A percentile compares a stretch with the other conserved stretches of the same genome.
Evolutionary conservation across 805 yeast genomes (phyloP).

Genomic region (Aciculoconidium aculeatum): DNA sequence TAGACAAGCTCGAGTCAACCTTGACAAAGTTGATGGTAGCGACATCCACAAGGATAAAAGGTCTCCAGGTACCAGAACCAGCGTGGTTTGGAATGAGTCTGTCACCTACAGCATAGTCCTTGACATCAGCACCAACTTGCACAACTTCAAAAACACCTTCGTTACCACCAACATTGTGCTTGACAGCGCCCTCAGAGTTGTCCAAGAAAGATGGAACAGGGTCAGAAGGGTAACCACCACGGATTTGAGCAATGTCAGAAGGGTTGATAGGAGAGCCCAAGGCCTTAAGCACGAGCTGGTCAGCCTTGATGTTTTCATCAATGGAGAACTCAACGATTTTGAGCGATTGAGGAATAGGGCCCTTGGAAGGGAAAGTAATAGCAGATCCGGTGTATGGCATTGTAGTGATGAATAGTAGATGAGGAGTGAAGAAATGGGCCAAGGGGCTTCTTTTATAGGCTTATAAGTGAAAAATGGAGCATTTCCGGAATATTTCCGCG

Average conservation of each 20-base stretch:
- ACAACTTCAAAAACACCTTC: conserved; percentile 16
- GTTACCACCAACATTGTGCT: conserved; percentile 12
- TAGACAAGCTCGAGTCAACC: conserved; percentile 2
- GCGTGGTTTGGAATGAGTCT: conserved; percentile 14
- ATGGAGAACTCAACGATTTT: conserved; percentile 4
- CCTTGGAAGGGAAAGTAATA: conserved; percentile 4
- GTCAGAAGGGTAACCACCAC: conserved; percentile 79
- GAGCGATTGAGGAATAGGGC: conserved; percentile 2
- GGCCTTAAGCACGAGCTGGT: conserved; percentile 52
- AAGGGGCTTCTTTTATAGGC: too few relatives aligned
- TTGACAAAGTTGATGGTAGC: conserved; percentile 2
- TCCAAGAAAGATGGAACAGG: conserved; percentile 31
- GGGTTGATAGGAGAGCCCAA: conserved; percentile 88
- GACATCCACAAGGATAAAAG: conserved; percentile 13
- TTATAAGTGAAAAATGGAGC: too few relatives aligned
- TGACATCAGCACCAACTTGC: conserved; percentile 13
- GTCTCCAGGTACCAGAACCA: conserved; percentile 21
- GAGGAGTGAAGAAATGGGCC: too few relatives aligned
- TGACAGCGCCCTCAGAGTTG: conserved; percentile 2
- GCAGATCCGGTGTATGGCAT: too few relatives aligned
- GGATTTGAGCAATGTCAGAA: conserved; percentile 79
- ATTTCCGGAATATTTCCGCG: too few relatives aligned
- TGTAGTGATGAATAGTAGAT: too few relatives aligned
- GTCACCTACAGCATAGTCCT: conserved; percentile 12
- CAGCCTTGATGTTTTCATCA: too few relatives aligned